Base-by-base conservation (phyloP, 1,139 yeast genomes). In the Yamadazyma dendronema region DNA sequence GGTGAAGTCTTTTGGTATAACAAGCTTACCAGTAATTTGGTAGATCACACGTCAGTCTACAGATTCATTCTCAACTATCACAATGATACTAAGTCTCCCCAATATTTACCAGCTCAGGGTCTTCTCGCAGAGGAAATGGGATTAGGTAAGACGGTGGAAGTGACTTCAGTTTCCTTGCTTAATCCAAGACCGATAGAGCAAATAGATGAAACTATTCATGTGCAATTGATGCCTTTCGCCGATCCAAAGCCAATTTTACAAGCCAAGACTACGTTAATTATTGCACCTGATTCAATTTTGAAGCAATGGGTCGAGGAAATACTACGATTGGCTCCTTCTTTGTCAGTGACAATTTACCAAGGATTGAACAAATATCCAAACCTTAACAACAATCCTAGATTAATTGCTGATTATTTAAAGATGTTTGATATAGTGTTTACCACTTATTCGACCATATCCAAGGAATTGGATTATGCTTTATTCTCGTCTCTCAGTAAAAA, bases 41-140 rank as follows among this genome's bases (percentile, higher is more conserved):
- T 72, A 36, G 54, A 72, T 2, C 47, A 58, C n/a, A 30, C 40
- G 3, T 52, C 58, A 17, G 64, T 70, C 1, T 42, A 62, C 3
- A 40, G 50, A 8, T 68, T 56, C 35, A 36, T 70, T 37, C 9
- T 49, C 7, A 42, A 53, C 4, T 57, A 61, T 33, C 44, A 49
- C 41, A 36, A 44, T 3, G 46, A 44, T 8, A 19, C 34, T 2
- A 46, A 41, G 14, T 44, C 44, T 32, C 25, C 52, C 45, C 3
- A 50, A 10, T 37, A 36, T 4, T 37, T 64, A 6, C 74, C 74
- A 2, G 90, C 88, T 0, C 73, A 72, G 40, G 96, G 92, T 0
- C 62, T 90, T 7, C 58, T 90, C 28, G 84, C 94, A 1, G 97
- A 90, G 54, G 97, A 92, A 59, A 92, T 92, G 98, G 97, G 98